Evolutionary conservation across 805 yeast genomes (phyloP), one percentile per base, ranked within the genome.

Genomic region (Torulaspora delbrueckii): DNA sequence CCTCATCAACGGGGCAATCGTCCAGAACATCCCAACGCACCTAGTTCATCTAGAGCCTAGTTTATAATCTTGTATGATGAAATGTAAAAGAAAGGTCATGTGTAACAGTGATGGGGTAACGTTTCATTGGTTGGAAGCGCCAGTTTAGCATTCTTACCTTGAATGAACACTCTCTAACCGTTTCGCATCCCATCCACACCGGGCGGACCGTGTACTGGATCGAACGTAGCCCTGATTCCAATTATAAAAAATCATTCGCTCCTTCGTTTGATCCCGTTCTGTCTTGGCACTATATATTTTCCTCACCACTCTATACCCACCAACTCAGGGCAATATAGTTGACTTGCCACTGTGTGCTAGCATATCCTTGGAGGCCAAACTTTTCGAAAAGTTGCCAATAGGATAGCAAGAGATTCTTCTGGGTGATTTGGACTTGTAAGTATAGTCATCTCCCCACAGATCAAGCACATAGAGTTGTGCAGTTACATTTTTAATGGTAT

Each of bases 71-170:
- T 32, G 23, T 31, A 28, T 40, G 33, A 24, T 30, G 25, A 19
- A 19, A 38, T 32, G 26, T 32, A 43, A 43, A 38, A 37, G 46
- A 39, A 44, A 33, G 37, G 39, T 37, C 31, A 16, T 35, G 16
- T 23, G 14, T 22, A 13, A n/a, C 25, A 24, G 14, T 19, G 40
- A 30, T 19, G 27, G 47, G 47, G 47, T 43, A 43, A 43, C 47
- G 43, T 40, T 40, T 40, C 43, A 40, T 30, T 27, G 31, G 32
- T 32, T 31, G 43, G 34, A 23, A 32, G 30, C 30, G 36, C 19
- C 37, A 32, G 36, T 30, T 40, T 18, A 34, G 43, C 43, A 31
- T 40, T 40, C 43, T 23, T 31, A 40, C 37, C 43, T 40, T 22
- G 37, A 5, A 32, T 32, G 37, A 32, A 14, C 37, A 24, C 37